Percentiles rank a stretch among this genome's conserved stretches.
Conservation (phyloP, 2,329 filamentous ascomycete species). For the Fusarium sp. region DNA sequence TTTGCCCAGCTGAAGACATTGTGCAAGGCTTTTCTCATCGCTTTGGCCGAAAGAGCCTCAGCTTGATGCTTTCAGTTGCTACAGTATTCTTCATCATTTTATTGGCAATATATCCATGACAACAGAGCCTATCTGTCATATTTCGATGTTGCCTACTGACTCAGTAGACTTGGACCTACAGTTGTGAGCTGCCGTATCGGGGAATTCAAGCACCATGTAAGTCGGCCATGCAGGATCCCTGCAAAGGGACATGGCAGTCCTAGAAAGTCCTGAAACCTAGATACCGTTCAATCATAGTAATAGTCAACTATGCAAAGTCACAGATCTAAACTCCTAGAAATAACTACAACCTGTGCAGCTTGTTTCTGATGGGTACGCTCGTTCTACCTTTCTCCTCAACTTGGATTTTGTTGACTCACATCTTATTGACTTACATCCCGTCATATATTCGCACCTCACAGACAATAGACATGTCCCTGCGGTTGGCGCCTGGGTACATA, state of each 20-base stretch:
- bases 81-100: neutral
- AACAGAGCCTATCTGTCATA: neutral
- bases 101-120: slow-evolving; percentile 6
- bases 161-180: too few species aligned
- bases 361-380: too few species aligned
- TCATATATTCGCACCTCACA: too few species aligned
- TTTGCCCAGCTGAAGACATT: slow-evolving; percentile 33
- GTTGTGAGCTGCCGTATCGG: neutral
- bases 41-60: slow-evolving; percentile 16
- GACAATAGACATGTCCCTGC: too few species aligned
- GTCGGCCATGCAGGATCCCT: slow-evolving; percentile 36
- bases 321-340: too few species aligned
- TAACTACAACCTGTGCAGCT: too few species aligned
- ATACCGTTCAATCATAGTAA: neutral
- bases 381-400: too few species aligned
- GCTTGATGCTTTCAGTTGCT: neutral
- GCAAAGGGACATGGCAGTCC: slow-evolving; percentile 3
- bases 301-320: too few species aligned
- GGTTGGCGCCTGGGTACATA: too few species aligned
- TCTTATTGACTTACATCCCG: too few species aligned
- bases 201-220: slow-evolving; percentile 22
- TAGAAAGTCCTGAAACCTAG: neutral
- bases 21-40: slow-evolving; percentile 22
- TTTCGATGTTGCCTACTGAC: too few species aligned
- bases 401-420: too few species aligned